Percentiles rank a stretch among this genome's conserved stretches.
These are phyloP conservation scores for Russula ochroleuca DNA, from an alignment of 768 basidiomycete species.

Conservation along the genomic window DNA sequence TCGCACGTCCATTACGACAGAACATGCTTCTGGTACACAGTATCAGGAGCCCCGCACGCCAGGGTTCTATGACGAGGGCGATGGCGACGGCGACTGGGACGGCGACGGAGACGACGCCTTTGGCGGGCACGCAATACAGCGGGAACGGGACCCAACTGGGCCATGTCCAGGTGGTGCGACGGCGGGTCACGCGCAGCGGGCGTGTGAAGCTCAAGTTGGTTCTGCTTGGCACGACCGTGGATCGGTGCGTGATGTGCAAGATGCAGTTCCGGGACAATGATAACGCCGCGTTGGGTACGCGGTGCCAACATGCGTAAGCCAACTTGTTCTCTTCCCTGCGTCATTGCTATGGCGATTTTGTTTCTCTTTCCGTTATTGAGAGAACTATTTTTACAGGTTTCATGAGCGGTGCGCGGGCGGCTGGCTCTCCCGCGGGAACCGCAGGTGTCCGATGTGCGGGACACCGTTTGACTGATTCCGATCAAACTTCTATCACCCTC, in stretches of 20 bases:
- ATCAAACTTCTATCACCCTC: not conserved
- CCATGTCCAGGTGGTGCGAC: conserved; percentile 21
- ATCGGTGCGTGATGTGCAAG: conserved; percentile 25
- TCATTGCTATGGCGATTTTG: not conserved
- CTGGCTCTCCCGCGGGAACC: conserved; percentile 21
- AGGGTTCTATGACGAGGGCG: not conserved
- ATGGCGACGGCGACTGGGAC: not conserved
- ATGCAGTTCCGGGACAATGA: conserved; percentile 26
- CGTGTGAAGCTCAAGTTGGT: conserved; percentile 28
- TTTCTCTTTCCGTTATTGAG: not conserved
- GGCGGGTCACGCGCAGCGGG: conserved; percentile 27
- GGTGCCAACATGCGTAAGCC: conserved; percentile 27
- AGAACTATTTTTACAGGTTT: conserved; percentile 14
- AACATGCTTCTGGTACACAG: conserved; percentile 12
- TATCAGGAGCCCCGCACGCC: conserved; percentile 2
- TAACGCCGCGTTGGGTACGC: conserved; percentile 17
- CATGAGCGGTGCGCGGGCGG: conserved; percentile 25
- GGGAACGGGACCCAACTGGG: conserved; percentile 23
- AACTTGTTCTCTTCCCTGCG: not conserved
- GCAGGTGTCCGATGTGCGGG: conserved; percentile 20
- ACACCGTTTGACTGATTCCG: conserved; percentile 17
- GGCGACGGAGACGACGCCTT: not conserved
- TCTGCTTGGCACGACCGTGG: conserved; percentile 23
- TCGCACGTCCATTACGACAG: conserved; percentile 14
- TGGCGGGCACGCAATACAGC: not conserved